phyloP scores from a whole-genome alignment of 345 rosid genomes.

The Cardamine chenopodiifolia region DNA sequence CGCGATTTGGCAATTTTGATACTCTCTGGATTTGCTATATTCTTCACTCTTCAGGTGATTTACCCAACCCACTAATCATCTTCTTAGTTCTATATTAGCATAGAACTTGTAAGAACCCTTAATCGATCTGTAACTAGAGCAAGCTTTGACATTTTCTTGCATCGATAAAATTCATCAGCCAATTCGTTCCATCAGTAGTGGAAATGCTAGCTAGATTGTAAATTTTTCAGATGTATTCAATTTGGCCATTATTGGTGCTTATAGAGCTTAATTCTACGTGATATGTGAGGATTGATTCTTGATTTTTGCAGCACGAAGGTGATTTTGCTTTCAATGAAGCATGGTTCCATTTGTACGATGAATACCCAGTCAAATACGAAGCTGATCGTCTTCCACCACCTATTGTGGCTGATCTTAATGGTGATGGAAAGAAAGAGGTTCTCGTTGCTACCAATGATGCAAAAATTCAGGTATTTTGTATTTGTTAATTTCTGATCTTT shows the following conservation, averaged over 20 bases:
- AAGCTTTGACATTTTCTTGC: not conserved
- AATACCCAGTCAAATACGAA: slow-evolving; percentile 83
- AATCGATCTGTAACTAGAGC: slow-evolving; percentile 9
- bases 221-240: not conserved
- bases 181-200: not conserved
- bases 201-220: not conserved
- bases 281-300: not conserved
- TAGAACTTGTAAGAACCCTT: slow-evolving; percentile 37
- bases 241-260: not conserved
- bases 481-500: not conserved
- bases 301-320: slow-evolving; percentile 74
- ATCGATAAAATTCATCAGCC: not conserved
- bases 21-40: slow-evolving; percentile 94
- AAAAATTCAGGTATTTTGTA: slow-evolving; percentile 73
- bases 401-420: slow-evolving; percentile 87
- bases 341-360: slow-evolving; percentile 85
- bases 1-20: slow-evolving; percentile 93
- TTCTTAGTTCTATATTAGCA: not conserved
- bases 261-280: slow-evolving; percentile 1
- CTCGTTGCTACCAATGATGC: slow-evolving; percentile 94
- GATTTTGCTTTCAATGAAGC: slow-evolving; percentile 96
- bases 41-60: slow-evolving; percentile 96
- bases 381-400: slow-evolving; percentile 95
- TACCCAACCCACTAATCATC: not conserved
- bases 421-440: slow-evolving; percentile 89